A percentile compares a stretch with the other conserved stretches of the same genome.
phyloP scores from a whole-genome alignment of 2,329 filamentous ascomycete species.

The Fusarium pininemorale region DNA sequence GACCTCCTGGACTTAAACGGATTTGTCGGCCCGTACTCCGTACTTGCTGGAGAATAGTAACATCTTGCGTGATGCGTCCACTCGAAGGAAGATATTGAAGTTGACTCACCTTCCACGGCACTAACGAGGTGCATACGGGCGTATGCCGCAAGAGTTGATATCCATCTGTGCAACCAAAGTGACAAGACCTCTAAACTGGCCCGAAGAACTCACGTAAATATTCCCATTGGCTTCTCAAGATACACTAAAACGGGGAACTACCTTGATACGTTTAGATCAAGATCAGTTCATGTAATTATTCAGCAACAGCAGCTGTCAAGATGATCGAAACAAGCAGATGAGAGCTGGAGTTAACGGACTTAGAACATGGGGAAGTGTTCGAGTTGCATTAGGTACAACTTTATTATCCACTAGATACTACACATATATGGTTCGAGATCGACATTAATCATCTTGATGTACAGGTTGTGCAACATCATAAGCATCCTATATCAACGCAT shows the following conservation, averaged over 20 bases:
- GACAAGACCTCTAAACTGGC: not conserved
- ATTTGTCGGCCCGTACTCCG: not conserved
- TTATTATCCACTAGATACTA: not conserved
- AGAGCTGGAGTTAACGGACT: not conserved
- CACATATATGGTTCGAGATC: not conserved
- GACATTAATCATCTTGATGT: not conserved
- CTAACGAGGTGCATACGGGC: not conserved
- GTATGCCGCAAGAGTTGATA: not conserved
- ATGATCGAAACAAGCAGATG: not conserved
- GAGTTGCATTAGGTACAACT: not conserved
- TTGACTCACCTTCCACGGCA: not conserved
- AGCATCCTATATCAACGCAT: not conserved
- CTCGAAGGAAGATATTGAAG: not conserved
- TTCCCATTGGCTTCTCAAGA: not conserved
- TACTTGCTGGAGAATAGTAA: not conserved
- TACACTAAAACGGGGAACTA: not conserved
- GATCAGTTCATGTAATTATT: not conserved
- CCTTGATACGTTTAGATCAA: not conserved
- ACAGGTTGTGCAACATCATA: not conserved
- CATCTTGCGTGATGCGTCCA: not conserved
- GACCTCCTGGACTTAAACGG: not conserved
- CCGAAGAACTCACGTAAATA: not conserved
- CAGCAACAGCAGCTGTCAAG: not conserved
- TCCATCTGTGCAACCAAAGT: too few species aligned
- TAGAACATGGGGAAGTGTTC: not conserved